Conservation (phyloP, 257 asterid species). For the Solanum sitiens region DNA sequence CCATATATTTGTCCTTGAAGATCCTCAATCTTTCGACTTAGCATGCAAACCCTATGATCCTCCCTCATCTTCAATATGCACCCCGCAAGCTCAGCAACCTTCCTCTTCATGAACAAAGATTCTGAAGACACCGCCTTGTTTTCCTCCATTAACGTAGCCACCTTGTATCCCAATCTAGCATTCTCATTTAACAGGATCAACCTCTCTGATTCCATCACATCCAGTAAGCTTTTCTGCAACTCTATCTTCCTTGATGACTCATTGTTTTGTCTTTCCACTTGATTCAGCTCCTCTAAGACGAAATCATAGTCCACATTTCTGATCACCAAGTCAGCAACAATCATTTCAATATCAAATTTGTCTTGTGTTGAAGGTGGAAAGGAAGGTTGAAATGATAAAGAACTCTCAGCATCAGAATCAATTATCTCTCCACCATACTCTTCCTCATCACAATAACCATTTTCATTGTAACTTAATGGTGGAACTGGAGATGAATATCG, state of each 20-base stretch:
- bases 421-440: slow-evolving; percentile 29
- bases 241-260: slow-evolving; percentile 71
- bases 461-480: slow-evolving; percentile 14
- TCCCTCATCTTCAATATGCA: slow-evolving; percentile 79
- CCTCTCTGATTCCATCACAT: slow-evolving; percentile 88
- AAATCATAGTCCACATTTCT: slow-evolving; percentile 66
- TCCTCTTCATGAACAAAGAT: slow-evolving; percentile 66
- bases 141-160: slow-evolving; percentile 59
- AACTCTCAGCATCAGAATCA: slow-evolving; percentile 82
- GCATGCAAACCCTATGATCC: slow-evolving; percentile 71
- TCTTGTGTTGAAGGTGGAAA: neutral
- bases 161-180: slow-evolving; percentile 56
- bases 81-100: slow-evolving; percentile 84
- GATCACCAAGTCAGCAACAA: slow-evolving; percentile 62
- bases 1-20: slow-evolving; percentile 79
- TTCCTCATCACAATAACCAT: slow-evolving; percentile 21
- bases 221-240: slow-evolving; percentile 77
- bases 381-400: slow-evolving; percentile 46
- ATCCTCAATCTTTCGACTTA: slow-evolving; percentile 90
- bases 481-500: slow-evolving; percentile 47
- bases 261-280: slow-evolving; percentile 34
- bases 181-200: slow-evolving; percentile 74
- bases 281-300: slow-evolving; percentile 35
- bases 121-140: slow-evolving; percentile 73
- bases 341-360: slow-evolving; percentile 36